phyloP scores from a whole-genome alignment of 2,329 filamentous ascomycete species.

The Monilinia polystroma region DNA sequence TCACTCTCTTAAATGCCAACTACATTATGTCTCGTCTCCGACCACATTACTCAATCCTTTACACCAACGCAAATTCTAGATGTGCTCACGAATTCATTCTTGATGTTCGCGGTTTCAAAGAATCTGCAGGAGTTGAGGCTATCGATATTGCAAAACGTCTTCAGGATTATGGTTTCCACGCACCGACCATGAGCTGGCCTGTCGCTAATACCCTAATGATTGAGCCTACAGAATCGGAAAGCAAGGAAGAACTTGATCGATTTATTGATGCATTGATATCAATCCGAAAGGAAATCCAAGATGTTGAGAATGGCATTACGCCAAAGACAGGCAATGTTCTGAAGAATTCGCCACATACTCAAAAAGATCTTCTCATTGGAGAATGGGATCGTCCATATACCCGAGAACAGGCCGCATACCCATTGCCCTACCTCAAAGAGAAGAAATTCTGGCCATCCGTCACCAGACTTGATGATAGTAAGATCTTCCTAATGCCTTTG shows the following conservation, averaged over 20 bases:
- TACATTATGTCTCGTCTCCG: slow-evolving; percentile 88
- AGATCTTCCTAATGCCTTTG: slow-evolving; percentile 42
- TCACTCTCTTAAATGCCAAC: slow-evolving; percentile 94
- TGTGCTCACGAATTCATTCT: slow-evolving; percentile 98
- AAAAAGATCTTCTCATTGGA: slow-evolving; percentile 71
- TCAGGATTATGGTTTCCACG: slow-evolving; percentile 96
- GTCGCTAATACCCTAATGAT: slow-evolving; percentile 97
- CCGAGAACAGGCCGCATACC: slow-evolving; percentile 82
- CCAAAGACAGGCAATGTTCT: slow-evolving; percentile 78
- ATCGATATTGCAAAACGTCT: slow-evolving; percentile 96
- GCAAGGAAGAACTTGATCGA: slow-evolving; percentile 86
- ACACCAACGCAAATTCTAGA: slow-evolving; percentile 82
- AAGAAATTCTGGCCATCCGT: slow-evolving; percentile 98
- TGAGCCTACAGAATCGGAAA: slow-evolving; percentile 92
- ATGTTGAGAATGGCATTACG: slow-evolving; percentile 75
- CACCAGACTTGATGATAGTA: slow-evolving; percentile 82
- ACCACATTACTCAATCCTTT: slow-evolving; percentile 86
- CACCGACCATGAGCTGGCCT: slow-evolving; percentile 95
- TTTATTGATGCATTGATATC: slow-evolving; percentile 88
- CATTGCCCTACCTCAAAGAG: slow-evolving; percentile 75
- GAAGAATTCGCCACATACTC: slow-evolving; percentile 84
- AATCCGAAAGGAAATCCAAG: slow-evolving; percentile 81
- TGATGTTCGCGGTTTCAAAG: slow-evolving; percentile 81
- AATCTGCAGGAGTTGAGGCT: slow-evolving; percentile 78
- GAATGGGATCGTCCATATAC: slow-evolving; percentile 84